A percentile compares a stretch with the other conserved stretches of the same genome.
Conservation (phyloP, 2,329 filamentous ascomycete species). For the Fusarium duplospermum region DNA sequence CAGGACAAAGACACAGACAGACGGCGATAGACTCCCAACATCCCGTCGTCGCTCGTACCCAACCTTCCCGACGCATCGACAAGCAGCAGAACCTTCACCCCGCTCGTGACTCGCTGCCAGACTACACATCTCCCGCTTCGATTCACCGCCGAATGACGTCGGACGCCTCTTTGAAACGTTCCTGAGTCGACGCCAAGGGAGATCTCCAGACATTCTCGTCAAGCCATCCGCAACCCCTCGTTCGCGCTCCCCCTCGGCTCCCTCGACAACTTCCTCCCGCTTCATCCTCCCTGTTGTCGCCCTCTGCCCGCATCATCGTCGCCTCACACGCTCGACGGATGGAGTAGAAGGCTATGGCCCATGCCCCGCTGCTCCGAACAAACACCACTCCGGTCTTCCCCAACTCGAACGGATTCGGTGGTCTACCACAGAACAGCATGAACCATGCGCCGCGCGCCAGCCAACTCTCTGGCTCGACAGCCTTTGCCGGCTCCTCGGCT, state of each 20-base stretch:
- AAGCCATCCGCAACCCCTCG: conserved; percentile 15
- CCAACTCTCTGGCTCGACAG: conserved; percentile 72
- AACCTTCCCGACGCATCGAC: conserved; percentile 19
- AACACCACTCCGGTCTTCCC: conserved; percentile 68
- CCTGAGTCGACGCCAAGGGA: conserved; percentile 38
- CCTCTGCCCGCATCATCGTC: background rate
- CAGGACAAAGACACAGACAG: conserved; percentile 17
- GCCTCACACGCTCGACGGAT: conserved; percentile 48
- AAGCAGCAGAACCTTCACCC: conserved; percentile 30
- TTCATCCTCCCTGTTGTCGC: conserved; percentile 21
- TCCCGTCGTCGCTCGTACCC: conserved; percentile 7
- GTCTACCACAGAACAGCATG: conserved; percentile 60
- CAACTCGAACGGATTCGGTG: conserved; percentile 59
- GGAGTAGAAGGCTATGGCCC: conserved; percentile 65
- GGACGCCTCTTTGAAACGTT: conserved; percentile 35
- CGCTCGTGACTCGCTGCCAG: conserved; percentile 21
- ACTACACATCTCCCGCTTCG: conserved; percentile 21
- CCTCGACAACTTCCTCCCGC: conserved; percentile 28
- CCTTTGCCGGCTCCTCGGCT: conserved; percentile 63
- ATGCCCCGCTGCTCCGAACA: conserved; percentile 69
- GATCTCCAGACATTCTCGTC: conserved; percentile 25
- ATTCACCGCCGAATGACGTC: conserved; percentile 46
- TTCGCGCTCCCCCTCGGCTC: conserved; percentile 20
- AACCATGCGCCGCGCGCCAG: conserved; percentile 67
- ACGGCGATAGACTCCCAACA: conserved; percentile 3